Base-by-base conservation (phyloP, 2,329 filamentous ascomycete species). In the Penicillium janthinellum region DNA sequence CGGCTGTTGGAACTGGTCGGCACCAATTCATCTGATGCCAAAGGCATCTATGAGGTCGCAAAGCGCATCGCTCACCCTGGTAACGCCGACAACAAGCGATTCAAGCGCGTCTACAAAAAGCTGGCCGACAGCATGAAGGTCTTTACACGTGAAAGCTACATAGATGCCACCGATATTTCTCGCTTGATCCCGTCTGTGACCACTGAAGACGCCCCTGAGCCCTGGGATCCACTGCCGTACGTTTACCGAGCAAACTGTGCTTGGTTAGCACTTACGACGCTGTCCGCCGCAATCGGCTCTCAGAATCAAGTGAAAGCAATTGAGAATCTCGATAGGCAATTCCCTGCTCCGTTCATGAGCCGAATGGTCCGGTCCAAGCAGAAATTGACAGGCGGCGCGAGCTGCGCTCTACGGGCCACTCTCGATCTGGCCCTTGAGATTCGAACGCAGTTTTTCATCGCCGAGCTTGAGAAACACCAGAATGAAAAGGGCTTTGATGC, bases 361-460 rank as follows among this genome's bases (percentile, higher is more conserved):
- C 62, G 63, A 1, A 65, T 79, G 12, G 62, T 62, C 11, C 60
- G 60, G 37, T 65, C 52, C 4, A 55, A 47, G 14, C 47, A 58
- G 6, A 31, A 55, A 10, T 52, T 54, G 20, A 54, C 52, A 11
- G 17, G 61, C 38, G 81, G 79, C 5, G 70, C 75, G 5, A 84
- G 80, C 63, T 63, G 58, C 1, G 63, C 84, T 6, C 60, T 12
- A 51, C 77, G 54, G 64, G 78, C 45, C 17, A 83, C 81, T 0
- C 81, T 85, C 57, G 67, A 78, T 3, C 63, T 86, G 22, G 82
- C 78, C 1, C 69, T 87, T 6, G 81, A 84, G 6, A 75, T 87
- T 22, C 79, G 84, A 2, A 86, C 84, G 2, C 85, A 87, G 62
- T 74, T 79, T 11, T 73, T 81, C n/a, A 81, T 86, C 42, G 62